Evolutionary conservation across 306 rosid genomes (phyloP).

Genomic region (Sindora glabra): DNA sequence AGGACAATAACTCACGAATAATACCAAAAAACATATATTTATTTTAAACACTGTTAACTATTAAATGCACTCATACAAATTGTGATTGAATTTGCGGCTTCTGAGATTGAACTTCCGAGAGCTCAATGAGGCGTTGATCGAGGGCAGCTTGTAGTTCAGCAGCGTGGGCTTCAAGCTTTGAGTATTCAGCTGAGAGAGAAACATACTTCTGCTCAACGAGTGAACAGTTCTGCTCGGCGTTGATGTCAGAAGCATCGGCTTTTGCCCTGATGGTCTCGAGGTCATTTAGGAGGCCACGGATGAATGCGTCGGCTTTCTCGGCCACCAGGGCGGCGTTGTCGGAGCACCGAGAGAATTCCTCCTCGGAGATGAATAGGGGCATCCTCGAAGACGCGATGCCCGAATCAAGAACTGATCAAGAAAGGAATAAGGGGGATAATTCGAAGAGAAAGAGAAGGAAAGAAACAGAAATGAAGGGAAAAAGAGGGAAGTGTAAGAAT

Average conservation of each 20-base stretch:
- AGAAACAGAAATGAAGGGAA: too few species aligned
- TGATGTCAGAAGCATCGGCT: conserved; percentile 70
- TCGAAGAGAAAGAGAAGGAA: neutral
- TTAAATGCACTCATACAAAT: conserved; percentile 30
- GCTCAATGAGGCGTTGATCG: conserved; percentile 45
- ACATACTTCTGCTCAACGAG: conserved; percentile 90
- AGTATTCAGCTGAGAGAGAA: conserved; percentile 62
- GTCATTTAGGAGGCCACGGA: conserved; percentile 59
- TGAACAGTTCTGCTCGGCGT: conserved; percentile 93
- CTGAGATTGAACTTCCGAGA: conserved; percentile 44
- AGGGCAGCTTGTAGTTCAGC: conserved; percentile 64
- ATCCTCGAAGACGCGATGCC: too few species aligned
- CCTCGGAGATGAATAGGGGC: conserved; percentile 78
- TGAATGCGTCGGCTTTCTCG: conserved; percentile 75
- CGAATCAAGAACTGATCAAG: too few species aligned
- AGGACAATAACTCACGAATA: neutral
- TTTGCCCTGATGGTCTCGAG: conserved; percentile 77
- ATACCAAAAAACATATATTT: neutral
- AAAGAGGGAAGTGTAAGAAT: too few species aligned
- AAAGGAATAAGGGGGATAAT: too few species aligned
- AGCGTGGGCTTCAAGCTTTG: conserved; percentile 56
- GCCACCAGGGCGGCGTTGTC: conserved; percentile 47
- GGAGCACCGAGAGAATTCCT: conserved; percentile 63
- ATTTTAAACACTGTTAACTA: neutral
- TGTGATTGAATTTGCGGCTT: conserved; percentile 56